phyloP scores from a whole-genome alignment of 2,329 filamentous ascomycete genomes.

The Colletotrichum sp. region DNA sequence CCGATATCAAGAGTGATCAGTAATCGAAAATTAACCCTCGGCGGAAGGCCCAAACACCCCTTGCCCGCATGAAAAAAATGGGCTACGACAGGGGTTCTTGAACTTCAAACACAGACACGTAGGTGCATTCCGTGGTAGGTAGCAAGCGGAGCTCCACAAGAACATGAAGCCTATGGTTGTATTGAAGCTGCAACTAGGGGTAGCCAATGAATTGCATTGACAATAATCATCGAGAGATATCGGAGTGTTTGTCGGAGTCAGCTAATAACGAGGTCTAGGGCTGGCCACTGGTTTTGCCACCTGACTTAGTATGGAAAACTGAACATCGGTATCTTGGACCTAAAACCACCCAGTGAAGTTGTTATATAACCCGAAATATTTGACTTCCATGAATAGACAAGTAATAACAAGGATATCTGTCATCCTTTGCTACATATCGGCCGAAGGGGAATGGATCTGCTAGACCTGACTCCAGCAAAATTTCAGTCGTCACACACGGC shows the following conservation, averaged over 20 bases:
- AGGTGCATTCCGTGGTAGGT: not conserved
- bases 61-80: not conserved
- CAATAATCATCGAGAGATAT: not conserved
- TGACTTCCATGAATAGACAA: not conserved
- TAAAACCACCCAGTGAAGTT: not conserved
- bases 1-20: not conserved
- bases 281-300: not conserved
- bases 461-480: not conserved
- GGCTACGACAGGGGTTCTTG: not conserved
- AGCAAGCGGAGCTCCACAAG: not conserved
- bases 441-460: no score
- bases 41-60: not conserved
- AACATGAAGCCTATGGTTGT: not conserved
- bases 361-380: not conserved
- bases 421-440: no score
- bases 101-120: not conserved
- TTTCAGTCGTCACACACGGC: not conserved
- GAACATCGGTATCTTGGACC: not conserved
- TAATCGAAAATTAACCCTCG: not conserved
- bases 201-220: not conserved
- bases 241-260: not conserved
- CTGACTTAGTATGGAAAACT: not conserved
- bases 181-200: not conserved
- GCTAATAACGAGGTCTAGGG: not conserved
- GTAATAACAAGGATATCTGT: no score